phyloP scores from a whole-genome alignment of 2,329 filamentous ascomycete genomes.

The Graphium sp. region DNA sequence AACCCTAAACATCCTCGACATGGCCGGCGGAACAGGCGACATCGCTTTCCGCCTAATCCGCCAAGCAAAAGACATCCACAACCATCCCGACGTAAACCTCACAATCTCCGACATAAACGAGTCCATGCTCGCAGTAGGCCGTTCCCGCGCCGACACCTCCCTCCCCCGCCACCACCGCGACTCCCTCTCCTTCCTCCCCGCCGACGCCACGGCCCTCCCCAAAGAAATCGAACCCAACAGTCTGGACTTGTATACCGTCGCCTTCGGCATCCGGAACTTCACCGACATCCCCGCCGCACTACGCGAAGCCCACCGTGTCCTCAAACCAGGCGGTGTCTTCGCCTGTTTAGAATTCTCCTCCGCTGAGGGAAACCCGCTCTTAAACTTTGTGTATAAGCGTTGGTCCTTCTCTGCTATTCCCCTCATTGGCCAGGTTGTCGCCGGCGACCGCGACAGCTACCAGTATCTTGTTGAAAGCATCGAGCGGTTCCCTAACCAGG shows the following conservation, averaged over 20 bases:
- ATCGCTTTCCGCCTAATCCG: constrained; percentile 94
- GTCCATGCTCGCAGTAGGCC: constrained; percentile 80
- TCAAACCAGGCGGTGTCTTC: constrained; percentile 91
- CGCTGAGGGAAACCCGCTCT: constrained; percentile 53
- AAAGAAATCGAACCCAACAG: constrained; percentile 44
- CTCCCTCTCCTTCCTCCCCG: constrained; percentile 60
- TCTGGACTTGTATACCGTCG: constrained; percentile 93
- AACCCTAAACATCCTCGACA: constrained; percentile 69
- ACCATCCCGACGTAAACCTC: constrained; percentile 63
- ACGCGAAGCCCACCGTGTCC: constrained; percentile 67
- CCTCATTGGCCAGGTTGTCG: constrained; percentile 85
- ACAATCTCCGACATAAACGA: constrained; percentile 94
- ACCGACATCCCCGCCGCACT: constrained; percentile 77
- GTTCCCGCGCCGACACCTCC: constrained; percentile 50
- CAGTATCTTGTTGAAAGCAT: constrained; percentile 99
- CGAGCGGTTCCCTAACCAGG: constrained; percentile 77
- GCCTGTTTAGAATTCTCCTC: constrained; percentile 93
- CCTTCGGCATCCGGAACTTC: constrained; percentile 96
- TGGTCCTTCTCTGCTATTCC: constrained; percentile 96
- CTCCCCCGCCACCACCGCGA: constrained; percentile 37
- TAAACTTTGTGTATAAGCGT: constrained; percentile 79
- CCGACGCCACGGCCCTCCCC: constrained; percentile 69
- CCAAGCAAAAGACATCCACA: constrained; percentile 67
- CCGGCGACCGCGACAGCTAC: constrained; percentile 87
- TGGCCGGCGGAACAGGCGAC: constrained; percentile 92